Conservation (phyloP, 2,329 filamentous ascomycete species). For the Aspergillus sp. region DNA sequence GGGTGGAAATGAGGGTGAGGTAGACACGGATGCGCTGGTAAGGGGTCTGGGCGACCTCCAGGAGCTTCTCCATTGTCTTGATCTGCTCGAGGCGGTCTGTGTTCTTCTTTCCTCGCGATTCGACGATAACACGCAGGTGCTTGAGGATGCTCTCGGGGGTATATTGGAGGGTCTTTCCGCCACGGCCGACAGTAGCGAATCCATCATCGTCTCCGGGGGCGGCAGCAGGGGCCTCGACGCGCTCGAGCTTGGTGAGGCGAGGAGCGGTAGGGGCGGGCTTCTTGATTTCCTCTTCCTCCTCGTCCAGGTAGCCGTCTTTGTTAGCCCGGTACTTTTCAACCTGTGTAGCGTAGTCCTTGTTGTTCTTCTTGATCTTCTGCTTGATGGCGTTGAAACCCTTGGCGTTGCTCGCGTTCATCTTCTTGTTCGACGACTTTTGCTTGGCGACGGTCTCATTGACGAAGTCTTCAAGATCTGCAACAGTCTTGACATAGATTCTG, state of each 20-base stretch:
- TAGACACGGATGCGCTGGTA: slow-evolving; percentile 95
- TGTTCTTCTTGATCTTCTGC: slow-evolving; percentile 98
- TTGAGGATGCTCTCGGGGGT: slow-evolving; percentile 98
- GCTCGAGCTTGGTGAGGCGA: slow-evolving; percentile 56
- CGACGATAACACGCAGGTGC: slow-evolving; percentile 88
- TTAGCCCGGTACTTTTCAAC: slow-evolving; percentile 85
- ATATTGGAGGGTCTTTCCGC: slow-evolving; percentile 86
- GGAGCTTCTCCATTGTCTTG: slow-evolving; percentile 93
- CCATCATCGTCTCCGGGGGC: slow-evolving; percentile 74
- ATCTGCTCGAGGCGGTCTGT: slow-evolving; percentile 95
- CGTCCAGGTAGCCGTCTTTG: slow-evolving; percentile 80
- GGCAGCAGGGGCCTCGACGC: slow-evolving; percentile 52
- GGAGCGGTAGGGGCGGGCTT: slow-evolving; percentile 48
- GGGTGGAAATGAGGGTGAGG: slow-evolving; percentile 85
- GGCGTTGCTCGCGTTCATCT: slow-evolving; percentile 96
- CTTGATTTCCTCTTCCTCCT: slow-evolving; percentile 78
- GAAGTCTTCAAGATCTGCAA: slow-evolving; percentile 91
- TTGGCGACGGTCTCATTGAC: slow-evolving; percentile 94
- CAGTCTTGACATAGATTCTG: slow-evolving; percentile 88
- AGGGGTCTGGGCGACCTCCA: slow-evolving; percentile 84
- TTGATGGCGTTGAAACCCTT: slow-evolving; percentile 95
- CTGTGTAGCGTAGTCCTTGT: slow-evolving; percentile 88
- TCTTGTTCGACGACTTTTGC: slow-evolving; percentile 94
- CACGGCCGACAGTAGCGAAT: slow-evolving; percentile 85
- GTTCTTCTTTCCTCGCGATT: slow-evolving; percentile 98